Percentiles rank a stretch among this genome's conserved stretches.
These are phyloP conservation scores for Fusarium palustre DNA, from an alignment of 2,329 filamentous ascomycete species.

Conservation along the genomic window DNA sequence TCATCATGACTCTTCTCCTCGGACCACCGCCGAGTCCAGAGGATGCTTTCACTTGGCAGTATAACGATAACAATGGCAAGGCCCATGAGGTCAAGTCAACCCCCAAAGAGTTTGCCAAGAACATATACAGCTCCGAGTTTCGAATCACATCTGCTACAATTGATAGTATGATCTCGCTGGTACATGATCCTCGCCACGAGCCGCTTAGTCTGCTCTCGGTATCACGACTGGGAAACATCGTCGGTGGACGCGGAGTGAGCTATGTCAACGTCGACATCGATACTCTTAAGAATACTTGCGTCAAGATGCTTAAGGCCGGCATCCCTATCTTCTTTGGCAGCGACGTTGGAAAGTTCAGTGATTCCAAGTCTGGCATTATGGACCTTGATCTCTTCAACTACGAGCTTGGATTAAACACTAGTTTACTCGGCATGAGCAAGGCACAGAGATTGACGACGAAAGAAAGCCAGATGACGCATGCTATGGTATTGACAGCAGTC, in stretches of 20 bases:
- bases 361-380: conserved; percentile 78
- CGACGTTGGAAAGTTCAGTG: conserved; percentile 86
- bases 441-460: conserved; percentile 78
- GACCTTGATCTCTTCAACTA: conserved; percentile 82
- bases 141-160: conserved; percentile 71
- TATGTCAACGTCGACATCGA: conserved; percentile 86
- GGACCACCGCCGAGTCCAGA: conserved; percentile 80
- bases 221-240: conserved; percentile 82
- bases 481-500: conserved; percentile 90
- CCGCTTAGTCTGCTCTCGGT: conserved; percentile 80
- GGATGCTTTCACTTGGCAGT: conserved; percentile 82
- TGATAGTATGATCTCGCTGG: conserved; percentile 79
- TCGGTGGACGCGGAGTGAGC: conserved; percentile 78
- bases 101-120: conserved; percentile 77
- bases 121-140: conserved; percentile 71
- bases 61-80: conserved; percentile 75
- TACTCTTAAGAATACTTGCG: conserved; percentile 77
- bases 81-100: conserved; percentile 72
- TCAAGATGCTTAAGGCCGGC: conserved; percentile 81
- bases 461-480: conserved; percentile 89
- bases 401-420: conserved; percentile 83
- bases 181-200: conserved; percentile 85
- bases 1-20: conserved; percentile 83
- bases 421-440: conserved; percentile 79
- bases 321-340: conserved; percentile 89